Evolutionary conservation across 306 rosid genomes (phyloP).

Genomic region (Morella rubra): DNA sequence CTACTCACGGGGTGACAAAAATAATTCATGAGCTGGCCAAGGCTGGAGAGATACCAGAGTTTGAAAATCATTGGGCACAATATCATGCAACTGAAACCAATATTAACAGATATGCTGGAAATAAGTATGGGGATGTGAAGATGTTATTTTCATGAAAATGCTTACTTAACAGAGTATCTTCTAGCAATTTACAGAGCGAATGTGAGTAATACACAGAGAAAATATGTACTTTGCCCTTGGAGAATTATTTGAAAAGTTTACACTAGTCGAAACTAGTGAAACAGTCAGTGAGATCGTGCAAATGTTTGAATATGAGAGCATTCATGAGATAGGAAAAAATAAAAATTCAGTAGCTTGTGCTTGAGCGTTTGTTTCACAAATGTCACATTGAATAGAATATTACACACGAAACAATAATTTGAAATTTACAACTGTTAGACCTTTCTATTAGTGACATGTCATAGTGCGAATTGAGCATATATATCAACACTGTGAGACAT

Average conservation of each 20-base stretch:
- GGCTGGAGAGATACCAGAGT: constrained; percentile 2
- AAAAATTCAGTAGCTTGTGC: no score
- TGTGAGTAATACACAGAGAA: background rate
- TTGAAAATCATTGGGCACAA: background rate
- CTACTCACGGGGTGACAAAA: constrained; percentile 3
- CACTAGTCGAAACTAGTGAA: background rate
- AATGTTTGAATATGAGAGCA: background rate
- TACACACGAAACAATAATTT: background rate
- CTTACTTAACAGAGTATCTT: background rate
- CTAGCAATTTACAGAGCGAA: background rate
- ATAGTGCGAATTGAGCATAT: background rate
- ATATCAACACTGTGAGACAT: background rate
- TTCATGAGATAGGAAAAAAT: background rate
- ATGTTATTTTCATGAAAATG: background rate
- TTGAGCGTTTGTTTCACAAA: no score
- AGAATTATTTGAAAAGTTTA: background rate
- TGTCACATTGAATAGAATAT: no score
- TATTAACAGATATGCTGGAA: background rate
- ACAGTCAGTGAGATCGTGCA: background rate
- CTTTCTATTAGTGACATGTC: background rate
- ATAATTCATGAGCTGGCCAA: constrained; percentile 7
- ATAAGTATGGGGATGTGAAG: background rate
- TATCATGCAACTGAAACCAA: background rate
- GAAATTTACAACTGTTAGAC: background rate
- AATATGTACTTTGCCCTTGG: background rate